phyloP scores from a whole-genome alignment of 2,329 filamentous ascomycete species.

The Hypoxylon rubiginosum region DNA sequence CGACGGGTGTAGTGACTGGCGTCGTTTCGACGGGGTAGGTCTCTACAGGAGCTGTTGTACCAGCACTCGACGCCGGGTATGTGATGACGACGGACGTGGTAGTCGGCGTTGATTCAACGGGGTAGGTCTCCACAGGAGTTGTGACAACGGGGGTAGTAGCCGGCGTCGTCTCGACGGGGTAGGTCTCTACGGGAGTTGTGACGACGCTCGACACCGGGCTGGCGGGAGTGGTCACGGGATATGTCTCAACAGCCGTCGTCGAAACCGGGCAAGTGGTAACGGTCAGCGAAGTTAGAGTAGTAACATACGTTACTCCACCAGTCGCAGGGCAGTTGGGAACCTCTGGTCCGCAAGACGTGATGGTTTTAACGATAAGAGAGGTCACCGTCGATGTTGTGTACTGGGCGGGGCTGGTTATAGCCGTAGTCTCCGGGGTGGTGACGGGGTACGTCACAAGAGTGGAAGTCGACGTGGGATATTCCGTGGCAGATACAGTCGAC shows the following conservation, averaged over 20 bases:
- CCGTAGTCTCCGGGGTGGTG: background rate
- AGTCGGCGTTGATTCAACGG: background rate
- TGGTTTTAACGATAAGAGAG: slow-evolving; percentile 7
- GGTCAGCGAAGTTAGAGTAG: slow-evolving; percentile 26
- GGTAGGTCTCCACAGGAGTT: slow-evolving; percentile 4
- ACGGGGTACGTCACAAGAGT: background rate
- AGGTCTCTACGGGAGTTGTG: background rate
- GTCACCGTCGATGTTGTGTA: slow-evolving; percentile 29
- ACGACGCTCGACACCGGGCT: too few relatives aligned
- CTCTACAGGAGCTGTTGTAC: background rate
- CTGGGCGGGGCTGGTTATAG: background rate
- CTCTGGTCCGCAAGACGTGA: slow-evolving; percentile 36
- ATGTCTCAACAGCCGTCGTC: slow-evolving; percentile 10
- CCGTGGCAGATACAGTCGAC: background rate
- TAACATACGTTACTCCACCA: slow-evolving; percentile 12
- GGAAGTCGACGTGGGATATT: background rate
- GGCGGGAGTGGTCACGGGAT: background rate
- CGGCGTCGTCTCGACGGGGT: background rate
- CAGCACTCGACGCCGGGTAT: slow-evolving; percentile 1
- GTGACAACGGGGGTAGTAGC: background rate
- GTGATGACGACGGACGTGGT: background rate
- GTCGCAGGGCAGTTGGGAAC: slow-evolving; percentile 25
- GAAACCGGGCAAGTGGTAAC: slow-evolving; percentile 34
- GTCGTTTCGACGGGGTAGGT: slow-evolving; percentile 1
- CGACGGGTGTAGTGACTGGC: slow-evolving; percentile 4